These are phyloP conservation scores for Phytopythium chamaehyphon DNA, from an alignment of 352 stramenopile species.

Conservation along the genomic window DNA sequence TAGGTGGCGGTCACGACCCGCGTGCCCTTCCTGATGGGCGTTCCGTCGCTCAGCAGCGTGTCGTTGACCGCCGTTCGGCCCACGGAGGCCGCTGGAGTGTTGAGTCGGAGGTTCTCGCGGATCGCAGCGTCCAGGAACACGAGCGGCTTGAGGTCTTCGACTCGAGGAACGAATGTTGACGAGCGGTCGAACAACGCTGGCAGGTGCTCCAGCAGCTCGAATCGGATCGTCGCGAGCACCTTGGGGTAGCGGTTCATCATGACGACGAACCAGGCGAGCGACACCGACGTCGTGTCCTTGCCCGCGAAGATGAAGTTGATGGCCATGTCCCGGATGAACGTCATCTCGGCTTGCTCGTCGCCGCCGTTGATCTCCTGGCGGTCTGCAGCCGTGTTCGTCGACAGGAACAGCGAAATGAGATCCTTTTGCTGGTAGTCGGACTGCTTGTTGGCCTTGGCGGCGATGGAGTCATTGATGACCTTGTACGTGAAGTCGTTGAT, in stretches of 20 bases:
- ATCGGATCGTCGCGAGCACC: constrained; percentile 25
- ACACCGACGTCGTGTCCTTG: constrained; percentile 44
- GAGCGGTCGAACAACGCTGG: constrained; percentile 14
- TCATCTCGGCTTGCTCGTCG: constrained; percentile 23
- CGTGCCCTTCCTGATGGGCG: constrained; percentile 31
- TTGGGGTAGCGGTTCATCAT: constrained; percentile 38
- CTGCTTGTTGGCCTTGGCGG: constrained; percentile 7
- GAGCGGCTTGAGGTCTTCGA: constrained; percentile 20
- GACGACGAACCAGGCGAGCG: constrained; percentile 63
- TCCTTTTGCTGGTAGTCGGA: constrained; percentile 13
- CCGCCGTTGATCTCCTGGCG: constrained; percentile 20
- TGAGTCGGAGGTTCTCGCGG: constrained; percentile 32
- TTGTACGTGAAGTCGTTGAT: constrained; percentile 10
- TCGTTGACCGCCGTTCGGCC: constrained; percentile 26
- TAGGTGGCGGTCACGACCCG: constrained; percentile 42
- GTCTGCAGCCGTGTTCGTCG: constrained; percentile 25
- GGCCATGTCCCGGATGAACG: constrained; percentile 55
- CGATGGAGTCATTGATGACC: constrained; percentile 14
- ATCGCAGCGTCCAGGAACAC: constrained; percentile 31
- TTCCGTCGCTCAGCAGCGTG: constrained; percentile 45
- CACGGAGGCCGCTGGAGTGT: constrained; percentile 40
- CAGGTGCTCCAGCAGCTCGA: constrained; percentile 20
- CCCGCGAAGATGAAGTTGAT: constrained; percentile 58
- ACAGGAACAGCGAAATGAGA: constrained; percentile 44
- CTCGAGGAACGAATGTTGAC: neutral